A percentile compares a stretch with the other conserved stretches of the same genome.
These are phyloP conservation scores for Lactarius psammicola DNA, from an alignment of 768 basidiomycete species.

Conservation along the genomic window DNA sequence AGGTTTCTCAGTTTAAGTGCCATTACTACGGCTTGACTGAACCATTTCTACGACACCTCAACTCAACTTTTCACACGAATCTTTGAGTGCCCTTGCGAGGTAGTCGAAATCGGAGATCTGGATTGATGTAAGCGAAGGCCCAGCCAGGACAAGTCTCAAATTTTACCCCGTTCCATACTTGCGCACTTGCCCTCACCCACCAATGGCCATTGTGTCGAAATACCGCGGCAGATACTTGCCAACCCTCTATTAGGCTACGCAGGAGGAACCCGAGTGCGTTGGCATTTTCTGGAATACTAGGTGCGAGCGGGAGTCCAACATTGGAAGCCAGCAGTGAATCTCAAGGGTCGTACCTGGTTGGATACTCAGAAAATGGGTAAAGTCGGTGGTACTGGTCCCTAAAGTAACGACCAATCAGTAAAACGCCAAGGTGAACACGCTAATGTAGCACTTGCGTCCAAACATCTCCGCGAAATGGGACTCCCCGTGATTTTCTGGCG, in stretches of 20 bases:
- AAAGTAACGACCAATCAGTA: conserved; percentile 6
- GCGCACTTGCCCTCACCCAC: conserved; percentile 40
- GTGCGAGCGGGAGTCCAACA: conserved; percentile 41
- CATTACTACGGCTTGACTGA: conserved; percentile 2
- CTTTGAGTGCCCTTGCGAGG: conserved; percentile 30
- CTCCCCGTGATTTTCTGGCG: conserved; percentile 33
- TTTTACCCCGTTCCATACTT: conserved; percentile 41
- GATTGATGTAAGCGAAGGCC: neutral
- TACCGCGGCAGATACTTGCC: conserved; percentile 34
- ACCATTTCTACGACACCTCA: conserved; percentile 9
- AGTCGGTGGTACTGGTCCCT: conserved; percentile 70
- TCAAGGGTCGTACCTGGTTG: conserved; percentile 43
- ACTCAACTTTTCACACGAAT: conserved; percentile 30
- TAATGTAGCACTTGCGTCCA: conserved; percentile 42
- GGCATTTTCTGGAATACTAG: conserved; percentile 29
- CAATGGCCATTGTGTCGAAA: conserved; percentile 37
- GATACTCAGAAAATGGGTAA: conserved; percentile 52
- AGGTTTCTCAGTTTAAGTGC: neutral
- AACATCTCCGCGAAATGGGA: conserved; percentile 50
- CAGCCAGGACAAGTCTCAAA: neutral
- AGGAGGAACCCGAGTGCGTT: conserved; percentile 26
- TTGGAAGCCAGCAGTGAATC: conserved; percentile 28
- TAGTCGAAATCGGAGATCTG: conserved; percentile 36
- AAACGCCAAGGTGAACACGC: neutral
- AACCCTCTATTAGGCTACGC: conserved; percentile 33